Conservation (phyloP, 805 yeast genomes). For the Metschnikowia shivogae region DNA sequence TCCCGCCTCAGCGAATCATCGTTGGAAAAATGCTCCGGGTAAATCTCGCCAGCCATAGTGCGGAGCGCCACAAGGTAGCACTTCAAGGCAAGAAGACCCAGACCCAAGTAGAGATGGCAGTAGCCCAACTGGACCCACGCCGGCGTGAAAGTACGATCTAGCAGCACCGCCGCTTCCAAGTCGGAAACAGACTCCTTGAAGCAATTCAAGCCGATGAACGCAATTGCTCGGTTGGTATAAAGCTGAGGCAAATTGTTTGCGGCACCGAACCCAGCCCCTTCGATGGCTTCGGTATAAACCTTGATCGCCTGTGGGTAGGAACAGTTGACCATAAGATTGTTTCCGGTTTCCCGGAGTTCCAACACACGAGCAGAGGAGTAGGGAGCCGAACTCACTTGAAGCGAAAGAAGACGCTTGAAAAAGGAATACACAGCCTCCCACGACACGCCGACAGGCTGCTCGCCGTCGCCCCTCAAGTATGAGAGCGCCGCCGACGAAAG, state of each 20-base stretch:
- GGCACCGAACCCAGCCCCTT: constrained; percentile 17
- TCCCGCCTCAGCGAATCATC: constrained; percentile 13
- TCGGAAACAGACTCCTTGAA: constrained; percentile 37
- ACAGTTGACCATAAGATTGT: constrained; percentile 34
- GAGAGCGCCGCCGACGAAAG: constrained; percentile 7
- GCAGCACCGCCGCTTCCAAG: constrained; percentile 28
- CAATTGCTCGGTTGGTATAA: constrained; percentile 37
- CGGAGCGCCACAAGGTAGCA: constrained; percentile 33
- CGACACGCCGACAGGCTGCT: not conserved
- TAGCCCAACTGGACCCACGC: constrained; percentile 45
- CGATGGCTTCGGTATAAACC: constrained; percentile 35
- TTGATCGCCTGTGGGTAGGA: constrained; percentile 39
- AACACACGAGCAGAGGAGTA: constrained; percentile 2
- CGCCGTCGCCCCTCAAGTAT: constrained; percentile 3
- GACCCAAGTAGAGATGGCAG: constrained; percentile 40
- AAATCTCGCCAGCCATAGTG: constrained; percentile 27
- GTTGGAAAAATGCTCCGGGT: constrained; percentile 22
- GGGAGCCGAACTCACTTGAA: constrained; percentile 2
- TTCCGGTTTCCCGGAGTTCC: constrained; percentile 36
- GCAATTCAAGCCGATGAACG: constrained; percentile 39
- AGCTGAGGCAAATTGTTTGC: constrained; percentile 26
- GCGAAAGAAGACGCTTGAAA: constrained; percentile 8
- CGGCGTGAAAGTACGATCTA: constrained; percentile 34
- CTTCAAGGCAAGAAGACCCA: constrained; percentile 28
- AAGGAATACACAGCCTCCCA: constrained; percentile 8